Percentiles rank a stretch among this genome's conserved stretches.
Conservation (phyloP, 441 rosid genomes). For the Jatropha podagrica region DNA sequence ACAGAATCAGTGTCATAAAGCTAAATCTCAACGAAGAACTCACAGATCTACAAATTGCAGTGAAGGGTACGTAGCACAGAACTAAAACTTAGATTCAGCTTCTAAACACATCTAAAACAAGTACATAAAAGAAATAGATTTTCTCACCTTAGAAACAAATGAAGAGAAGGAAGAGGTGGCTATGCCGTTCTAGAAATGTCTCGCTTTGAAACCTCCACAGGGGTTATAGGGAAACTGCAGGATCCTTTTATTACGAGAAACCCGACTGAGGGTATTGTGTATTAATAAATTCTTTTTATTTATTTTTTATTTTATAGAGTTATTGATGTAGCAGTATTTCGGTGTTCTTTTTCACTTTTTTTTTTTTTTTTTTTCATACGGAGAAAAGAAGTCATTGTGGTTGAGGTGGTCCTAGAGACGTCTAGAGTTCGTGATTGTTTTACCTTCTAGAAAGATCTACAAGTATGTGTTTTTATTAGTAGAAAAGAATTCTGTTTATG, state of each 20-base stretch:
- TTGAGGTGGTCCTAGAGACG: conserved; percentile 26
- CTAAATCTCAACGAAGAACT: conserved; percentile 15
- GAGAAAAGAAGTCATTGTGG: background rate
- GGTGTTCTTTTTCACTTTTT: background rate
- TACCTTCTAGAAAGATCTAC: conserved; percentile 39
- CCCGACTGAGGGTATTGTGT: background rate
- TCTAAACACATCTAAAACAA: background rate
- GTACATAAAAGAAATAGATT: background rate
- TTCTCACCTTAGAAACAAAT: conserved; percentile 8
- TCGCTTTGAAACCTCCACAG: background rate
- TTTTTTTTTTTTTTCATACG: background rate
- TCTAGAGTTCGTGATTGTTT: conserved; percentile 14
- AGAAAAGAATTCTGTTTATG: background rate
- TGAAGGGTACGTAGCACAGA: background rate
- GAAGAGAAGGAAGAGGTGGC: background rate
- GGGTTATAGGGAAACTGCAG: background rate
- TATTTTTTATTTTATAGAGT: background rate
- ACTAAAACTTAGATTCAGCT: conserved; percentile 1
- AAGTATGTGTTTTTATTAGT: background rate
- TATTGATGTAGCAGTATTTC: background rate
- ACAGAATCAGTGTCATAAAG: background rate
- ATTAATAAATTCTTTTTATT: background rate
- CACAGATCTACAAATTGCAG: conserved; percentile 26
- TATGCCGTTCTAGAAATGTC: conserved; percentile 20
- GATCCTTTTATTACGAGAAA: background rate